Base-by-base conservation (phyloP, 768 basidiomycete species). In the Agaricus subrufescens region DNA sequence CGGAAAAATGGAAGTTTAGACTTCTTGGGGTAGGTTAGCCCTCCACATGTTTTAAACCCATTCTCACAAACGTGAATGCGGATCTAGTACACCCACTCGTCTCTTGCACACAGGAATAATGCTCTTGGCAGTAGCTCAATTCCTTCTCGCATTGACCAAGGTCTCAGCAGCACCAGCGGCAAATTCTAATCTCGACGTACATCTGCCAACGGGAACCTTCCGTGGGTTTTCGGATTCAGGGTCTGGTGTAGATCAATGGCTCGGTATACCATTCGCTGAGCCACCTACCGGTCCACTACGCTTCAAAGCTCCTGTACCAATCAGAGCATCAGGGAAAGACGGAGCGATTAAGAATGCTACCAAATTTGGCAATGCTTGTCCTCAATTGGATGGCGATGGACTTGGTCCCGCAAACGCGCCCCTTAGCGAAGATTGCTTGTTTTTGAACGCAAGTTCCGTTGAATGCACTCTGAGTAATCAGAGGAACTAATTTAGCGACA, bases 241-340 rank as follows among this genome's bases (percentile, higher is more conserved):
- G 10, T 31, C 69, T 45, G 76, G 75, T 7, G 76, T 76, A 9
- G 79, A 85, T 50, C 72, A 73, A 63, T 87, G 83, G 77, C 72
- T 85, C 12, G 85, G 84, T 3, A 76, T 88, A 34, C 85, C 79
- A 0, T 88, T 73, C 55, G 85, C 82, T 3, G 67, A 77, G 57
- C 73, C 84, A 2, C 86, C 86, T 0, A 60, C 81, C 0, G 84
- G 83, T 1, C 40, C 63, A 7, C 71, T 86, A 43, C 76, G 85
- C 2, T 85, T 87, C 67, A 80, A 78, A 58, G 75, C 79, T 0
- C 83, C 86, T 3, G 69, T 77, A 0, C 64, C 75, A 2, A 72
- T 83, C 54, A 67, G 67, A 31, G 31, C 31, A 31, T 31, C 31
- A 15, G 61, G 59, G 29, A 58, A 65, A 1, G 66, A 69, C 0